These are phyloP conservation scores for Akanthomyces uredinophilus DNA, from an alignment of 2,329 filamentous ascomycete genomes.

Conservation along the genomic window DNA sequence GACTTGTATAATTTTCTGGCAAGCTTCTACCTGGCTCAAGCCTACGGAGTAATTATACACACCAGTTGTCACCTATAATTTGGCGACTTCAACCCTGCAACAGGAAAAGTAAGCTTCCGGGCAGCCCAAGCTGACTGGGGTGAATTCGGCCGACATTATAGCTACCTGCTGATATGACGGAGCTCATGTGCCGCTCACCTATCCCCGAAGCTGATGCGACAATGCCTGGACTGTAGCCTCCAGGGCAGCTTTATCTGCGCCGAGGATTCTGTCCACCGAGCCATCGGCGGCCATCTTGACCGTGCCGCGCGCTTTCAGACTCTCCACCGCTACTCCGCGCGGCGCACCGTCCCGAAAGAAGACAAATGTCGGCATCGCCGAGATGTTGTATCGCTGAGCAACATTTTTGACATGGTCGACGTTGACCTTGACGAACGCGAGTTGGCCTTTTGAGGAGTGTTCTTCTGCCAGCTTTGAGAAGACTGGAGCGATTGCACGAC, in stretches of 20 bases:
- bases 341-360: constrained; percentile 69
- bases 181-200: no score
- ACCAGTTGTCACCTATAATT: no score
- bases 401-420: constrained; percentile 75
- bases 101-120: no score
- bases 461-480: constrained; percentile 35
- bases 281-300: constrained; percentile 24
- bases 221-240: constrained; percentile 24
- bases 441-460: constrained; percentile 36
- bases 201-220: background rate
- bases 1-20: no score
- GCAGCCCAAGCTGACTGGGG: no score
- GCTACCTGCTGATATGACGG: no score
- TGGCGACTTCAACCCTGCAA: no score
- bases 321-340: constrained; percentile 22
- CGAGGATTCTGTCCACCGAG: constrained; percentile 25
- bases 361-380: constrained; percentile 87
- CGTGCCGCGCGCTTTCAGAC: constrained; percentile 19
- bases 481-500: constrained; percentile 77
- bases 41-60: no score
- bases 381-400: constrained; percentile 68
- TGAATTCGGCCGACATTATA: no score
- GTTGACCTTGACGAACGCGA: constrained; percentile 81
- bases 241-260: constrained; percentile 25
- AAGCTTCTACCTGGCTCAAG: no score